Evolutionary conservation across 1,284 basidiomycete genomes (phyloP), one percentile per base, ranked within the genome.

Genomic region (Hypsizygus ulmarius): DNA sequence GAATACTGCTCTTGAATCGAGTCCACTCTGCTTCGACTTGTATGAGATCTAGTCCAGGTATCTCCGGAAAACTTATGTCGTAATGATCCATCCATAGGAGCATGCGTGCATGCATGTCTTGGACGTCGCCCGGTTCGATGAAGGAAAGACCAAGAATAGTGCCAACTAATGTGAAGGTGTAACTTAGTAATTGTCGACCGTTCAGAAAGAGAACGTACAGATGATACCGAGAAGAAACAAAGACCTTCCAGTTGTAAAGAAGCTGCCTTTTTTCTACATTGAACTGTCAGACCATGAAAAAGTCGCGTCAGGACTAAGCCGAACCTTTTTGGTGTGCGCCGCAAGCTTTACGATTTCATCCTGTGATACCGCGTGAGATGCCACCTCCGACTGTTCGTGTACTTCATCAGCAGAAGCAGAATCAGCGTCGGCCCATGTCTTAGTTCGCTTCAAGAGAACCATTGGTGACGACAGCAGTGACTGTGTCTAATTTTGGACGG

Each of bases 11-110:
- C 45, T 77, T 73, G n/a, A 90, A 61, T 43, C 77, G 72, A 36
- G 69, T 72, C 84, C 86, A 90, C 64, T 90, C 87, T 12, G 66
- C 53, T 64, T 88, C 85, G 5, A 88, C 70, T 4, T 75, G 73
- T 7, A 82, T 77, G 47, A 87, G 70, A 61, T 84, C 83, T 29
- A 87, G 66, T 44, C 76, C 82, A 3, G 81, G 78, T 7, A 84
- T 60, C 47, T 76, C 73, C 6, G 79, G 72, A 21, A 81, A 63
- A 12, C 74, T 74, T 42, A 82, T 64, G 40, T 79, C 79, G 50
- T 85, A 77, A 59, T 79, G 71, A 49, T 77, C 75, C 60, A 84
- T 71, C 25, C 79, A 62, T 14, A 85, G 58, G 8, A 71, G 60
- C 33, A 82, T 63, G 39, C 77, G 73, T 2, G 71, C 64, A 29